Percentiles rank a stretch among this genome's conserved stretches.
These are phyloP conservation scores for Metrosideros polymorpha DNA, from an alignment of 441 rosid genomes.

Conservation along the genomic window DNA sequence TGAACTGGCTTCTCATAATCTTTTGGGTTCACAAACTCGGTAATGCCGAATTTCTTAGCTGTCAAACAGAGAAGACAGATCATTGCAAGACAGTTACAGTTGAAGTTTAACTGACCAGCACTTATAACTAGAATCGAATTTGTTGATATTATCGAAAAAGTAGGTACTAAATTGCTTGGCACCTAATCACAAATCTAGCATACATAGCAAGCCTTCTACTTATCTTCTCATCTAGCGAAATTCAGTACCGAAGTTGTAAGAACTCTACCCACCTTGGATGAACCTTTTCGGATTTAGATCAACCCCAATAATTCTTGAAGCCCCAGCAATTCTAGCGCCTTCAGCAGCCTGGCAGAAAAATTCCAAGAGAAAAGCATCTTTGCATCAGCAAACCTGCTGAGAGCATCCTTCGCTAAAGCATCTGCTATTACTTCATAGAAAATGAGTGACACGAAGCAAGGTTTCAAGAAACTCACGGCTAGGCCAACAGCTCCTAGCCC, in stretches of 20 bases:
- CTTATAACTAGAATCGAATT: neutral
- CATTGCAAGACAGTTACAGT: neutral
- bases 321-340: conserved; percentile 4
- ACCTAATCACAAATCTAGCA: neutral
- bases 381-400: neutral
- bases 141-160: neutral
- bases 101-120: neutral
- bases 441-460: neutral
- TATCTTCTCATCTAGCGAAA: neutral
- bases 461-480: neutral
- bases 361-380: neutral
- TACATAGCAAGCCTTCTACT: neutral
- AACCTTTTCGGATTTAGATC: conserved; percentile 2
- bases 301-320: conserved; percentile 2
- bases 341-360: neutral
- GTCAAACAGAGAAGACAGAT: neutral
- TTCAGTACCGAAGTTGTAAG: neutral
- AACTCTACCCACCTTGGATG: neutral
- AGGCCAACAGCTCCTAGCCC: conserved; percentile 7
- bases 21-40: conserved; percentile 6
- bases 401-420: neutral
- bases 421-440: neutral
- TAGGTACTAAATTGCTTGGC: neutral
- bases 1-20: conserved; percentile 18
- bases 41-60: conserved; percentile 21